Base-by-base conservation (phyloP, 2,329 filamentous ascomycete species). In the Neocatenulostroma microsporum region DNA sequence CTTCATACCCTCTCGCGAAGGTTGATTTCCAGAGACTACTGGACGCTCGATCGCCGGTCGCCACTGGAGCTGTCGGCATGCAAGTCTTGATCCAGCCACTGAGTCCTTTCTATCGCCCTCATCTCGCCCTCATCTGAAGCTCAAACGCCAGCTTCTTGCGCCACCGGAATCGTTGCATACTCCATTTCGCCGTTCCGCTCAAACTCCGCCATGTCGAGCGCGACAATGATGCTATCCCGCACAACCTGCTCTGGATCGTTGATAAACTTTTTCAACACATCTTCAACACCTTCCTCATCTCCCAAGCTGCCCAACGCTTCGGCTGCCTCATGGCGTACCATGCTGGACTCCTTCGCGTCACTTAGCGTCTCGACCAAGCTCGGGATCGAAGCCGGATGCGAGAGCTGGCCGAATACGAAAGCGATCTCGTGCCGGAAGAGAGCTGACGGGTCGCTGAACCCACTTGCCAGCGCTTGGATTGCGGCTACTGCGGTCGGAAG, bases 371-470 rank as follows among this genome's bases (percentile, higher is more conserved):
- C 77, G 12, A 82, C 82, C 40, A 98, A 74, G 41, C 85, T 85
- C 3, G 91, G 88, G 49, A 98, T 95, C 1, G 87, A 94, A n/a
- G 89, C 89, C 1, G 91, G 91, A 57, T 98, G 91, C 37, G 84
- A 87, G 35, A 98, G 72, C 62, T 98, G 91, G 37, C 91, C 91
- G 51, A 98, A 98, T 11, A 98, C 91, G 60, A 98, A 98, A 11
- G 91, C 91, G 48, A 98, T 87, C 61, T 98, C 91, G 66, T 98
- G 91, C 49, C 91, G 81, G 73, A 98, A 96, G 6, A 98, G 77
- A 4, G 88, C 88, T 32, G 88, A 95, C 13, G 79, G 72, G 60
- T 98, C 91, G 21, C 72, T 70, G 51, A 98, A 80, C 12, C 91
- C 91, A 56, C 80, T 81, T 30, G 91, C 86, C 30, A 98, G 75